Conservation (phyloP, 2,329 filamentous ascomycete species). For the Pseudogymnoascus sp. region DNA sequence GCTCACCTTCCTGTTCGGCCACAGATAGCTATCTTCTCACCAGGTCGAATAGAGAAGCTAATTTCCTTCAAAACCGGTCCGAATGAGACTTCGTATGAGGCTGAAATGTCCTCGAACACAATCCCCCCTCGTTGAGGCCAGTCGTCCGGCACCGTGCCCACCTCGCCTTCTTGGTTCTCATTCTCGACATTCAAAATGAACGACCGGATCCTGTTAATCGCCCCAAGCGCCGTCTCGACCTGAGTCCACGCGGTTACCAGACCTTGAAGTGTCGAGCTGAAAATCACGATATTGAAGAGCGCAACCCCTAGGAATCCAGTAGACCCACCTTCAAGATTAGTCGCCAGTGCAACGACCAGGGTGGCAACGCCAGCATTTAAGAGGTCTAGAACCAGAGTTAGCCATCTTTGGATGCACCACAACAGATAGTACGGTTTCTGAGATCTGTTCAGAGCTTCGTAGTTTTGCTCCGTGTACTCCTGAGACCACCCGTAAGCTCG, state of each 20-base stretch:
- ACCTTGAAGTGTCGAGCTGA: slow-evolving; percentile 13
- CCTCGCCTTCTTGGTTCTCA: background rate
- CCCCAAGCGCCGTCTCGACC: background rate
- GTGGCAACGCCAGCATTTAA: slow-evolving; percentile 25
- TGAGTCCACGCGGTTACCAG: slow-evolving; percentile 12
- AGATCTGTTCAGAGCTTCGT: slow-evolving; percentile 26
- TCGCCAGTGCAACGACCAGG: slow-evolving; percentile 26
- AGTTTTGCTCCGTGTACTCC: slow-evolving; percentile 31
- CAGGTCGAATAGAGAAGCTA: slow-evolving; percentile 24
- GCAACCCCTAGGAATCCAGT: slow-evolving; percentile 39
- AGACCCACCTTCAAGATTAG: slow-evolving; percentile 13
- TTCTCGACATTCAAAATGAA: background rate
- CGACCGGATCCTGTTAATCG: background rate
- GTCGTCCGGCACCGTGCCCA: background rate
- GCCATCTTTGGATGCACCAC: slow-evolving; percentile 37
- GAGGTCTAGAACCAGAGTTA: slow-evolving; percentile 34
- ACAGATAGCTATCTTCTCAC: slow-evolving; percentile 29
- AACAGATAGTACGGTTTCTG: slow-evolving; percentile 39
- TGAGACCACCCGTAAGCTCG: slow-evolving; percentile 37
- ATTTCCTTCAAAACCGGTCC: slow-evolving; percentile 42
- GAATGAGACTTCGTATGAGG: slow-evolving; percentile 39
- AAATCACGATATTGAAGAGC: slow-evolving; percentile 24
- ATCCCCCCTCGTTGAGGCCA: slow-evolving; percentile 27
- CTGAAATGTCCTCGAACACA: slow-evolving; percentile 22
- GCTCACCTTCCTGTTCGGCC: slow-evolving; percentile 26